Conservation (phyloP, 768 basidiomycete species). For the Harrya chromipes region DNA sequence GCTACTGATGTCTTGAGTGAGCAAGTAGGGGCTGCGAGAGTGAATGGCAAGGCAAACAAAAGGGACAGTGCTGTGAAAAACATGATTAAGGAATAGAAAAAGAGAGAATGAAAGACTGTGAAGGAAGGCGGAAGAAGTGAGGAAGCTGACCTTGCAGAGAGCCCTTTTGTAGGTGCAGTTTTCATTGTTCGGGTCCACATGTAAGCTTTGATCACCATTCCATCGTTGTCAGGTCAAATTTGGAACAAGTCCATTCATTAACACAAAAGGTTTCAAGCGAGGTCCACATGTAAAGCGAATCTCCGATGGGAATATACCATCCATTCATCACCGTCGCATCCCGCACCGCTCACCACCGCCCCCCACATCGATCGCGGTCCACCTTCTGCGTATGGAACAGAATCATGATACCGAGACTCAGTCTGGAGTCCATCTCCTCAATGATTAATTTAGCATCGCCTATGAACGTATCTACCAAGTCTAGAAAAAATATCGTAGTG, state of each 20-base stretch:
- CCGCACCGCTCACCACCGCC: neutral
- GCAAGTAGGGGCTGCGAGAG: constrained; percentile 30
- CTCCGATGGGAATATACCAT: no score
- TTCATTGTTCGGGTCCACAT: constrained; percentile 12
- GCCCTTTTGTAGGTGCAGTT: constrained; percentile 11
- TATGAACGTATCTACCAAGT: neutral
- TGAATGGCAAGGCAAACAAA: constrained; percentile 22
- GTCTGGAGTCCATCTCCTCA: no score
- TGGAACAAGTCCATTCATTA: constrained; percentile 2
- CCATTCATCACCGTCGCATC: constrained; percentile 11
- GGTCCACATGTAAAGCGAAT: no score
- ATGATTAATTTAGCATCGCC: no score
- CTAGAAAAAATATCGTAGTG: neutral
- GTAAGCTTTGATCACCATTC: neutral
- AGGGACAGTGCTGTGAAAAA: constrained; percentile 20
- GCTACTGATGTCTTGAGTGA: constrained; percentile 8
- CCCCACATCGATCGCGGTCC: neutral
- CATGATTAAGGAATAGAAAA: constrained; percentile 10
- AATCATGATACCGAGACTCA: no score
- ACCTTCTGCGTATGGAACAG: neutral
- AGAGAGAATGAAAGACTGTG: constrained; percentile 17
- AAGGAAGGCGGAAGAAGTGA: neutral
- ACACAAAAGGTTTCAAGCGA: no score
- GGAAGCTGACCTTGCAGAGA: neutral
- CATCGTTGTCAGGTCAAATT: constrained; percentile 5